Evolutionary conservation across 257 asterid species (phyloP).

Genomic region (Solanum arcanum): DNA sequence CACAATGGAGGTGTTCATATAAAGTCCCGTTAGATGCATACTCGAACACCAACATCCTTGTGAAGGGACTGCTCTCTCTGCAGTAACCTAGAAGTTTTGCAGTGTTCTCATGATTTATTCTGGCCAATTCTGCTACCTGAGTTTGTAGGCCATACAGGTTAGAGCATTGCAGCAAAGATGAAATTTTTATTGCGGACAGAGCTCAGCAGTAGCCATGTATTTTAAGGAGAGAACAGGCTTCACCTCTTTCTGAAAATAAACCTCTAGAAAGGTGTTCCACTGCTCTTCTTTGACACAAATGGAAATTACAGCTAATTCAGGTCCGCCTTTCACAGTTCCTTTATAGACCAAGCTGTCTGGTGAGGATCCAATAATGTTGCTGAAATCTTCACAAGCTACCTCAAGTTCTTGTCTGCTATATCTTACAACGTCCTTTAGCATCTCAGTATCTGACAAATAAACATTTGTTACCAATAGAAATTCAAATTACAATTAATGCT

Average conservation of each 20-base stretch:
- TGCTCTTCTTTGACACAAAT: conserved; percentile 74
- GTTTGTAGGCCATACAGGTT: not conserved
- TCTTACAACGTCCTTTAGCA: conserved; percentile 47
- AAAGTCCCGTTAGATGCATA: conserved; percentile 97
- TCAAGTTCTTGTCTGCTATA: conserved; percentile 88
- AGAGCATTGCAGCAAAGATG: not conserved
- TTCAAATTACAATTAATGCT: not conserved
- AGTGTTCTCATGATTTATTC: conserved; percentile 56
- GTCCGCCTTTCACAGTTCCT: conserved; percentile 79
- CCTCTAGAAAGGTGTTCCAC: conserved; percentile 85
- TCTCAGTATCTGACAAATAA: conserved; percentile 47
- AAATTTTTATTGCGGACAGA: not conserved
- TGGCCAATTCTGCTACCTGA: conserved; percentile 84
- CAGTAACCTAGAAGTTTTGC: conserved; percentile 90
- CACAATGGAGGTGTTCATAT: conserved; percentile 91
- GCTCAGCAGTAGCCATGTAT: not conserved
- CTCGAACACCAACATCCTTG: conserved; percentile 90
- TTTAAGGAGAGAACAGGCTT: not conserved
- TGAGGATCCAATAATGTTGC: conserved; percentile 90
- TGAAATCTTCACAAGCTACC: conserved; percentile 97
- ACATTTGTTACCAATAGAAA: not conserved
- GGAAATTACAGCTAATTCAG: conserved; percentile 84
- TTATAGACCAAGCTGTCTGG: conserved; percentile 76
- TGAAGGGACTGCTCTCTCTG: conserved; percentile 66
- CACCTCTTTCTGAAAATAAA: conserved; percentile 90